These are phyloP conservation scores for Litsea cubeba DNA, from an alignment of 164 flowering plant species.

Conservation along the genomic window DNA sequence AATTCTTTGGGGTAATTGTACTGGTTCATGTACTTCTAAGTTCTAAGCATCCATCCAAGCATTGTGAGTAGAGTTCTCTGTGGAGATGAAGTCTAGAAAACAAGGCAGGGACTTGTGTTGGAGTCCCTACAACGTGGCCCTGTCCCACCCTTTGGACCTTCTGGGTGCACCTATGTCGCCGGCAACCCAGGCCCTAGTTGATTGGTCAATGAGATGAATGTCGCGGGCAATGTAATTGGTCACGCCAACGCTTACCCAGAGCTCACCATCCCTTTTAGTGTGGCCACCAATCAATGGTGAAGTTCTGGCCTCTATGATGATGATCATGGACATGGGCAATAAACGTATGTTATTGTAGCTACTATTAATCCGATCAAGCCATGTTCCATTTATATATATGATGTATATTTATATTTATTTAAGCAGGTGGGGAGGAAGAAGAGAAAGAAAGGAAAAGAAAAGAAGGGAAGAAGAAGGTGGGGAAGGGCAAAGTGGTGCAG, in stretches of 20 bases:
- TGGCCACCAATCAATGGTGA: neutral
- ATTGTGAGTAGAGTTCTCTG: neutral
- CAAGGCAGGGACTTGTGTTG: neutral
- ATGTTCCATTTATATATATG: no score
- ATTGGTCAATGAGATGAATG: neutral
- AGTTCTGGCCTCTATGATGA: no score
- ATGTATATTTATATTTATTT: no score
- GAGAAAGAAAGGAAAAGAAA: no score
- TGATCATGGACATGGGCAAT: no score
- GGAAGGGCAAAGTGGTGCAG: no score
- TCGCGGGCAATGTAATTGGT: neutral
- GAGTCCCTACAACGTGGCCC: neutral
- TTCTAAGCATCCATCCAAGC: neutral
- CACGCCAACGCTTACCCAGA: neutral
- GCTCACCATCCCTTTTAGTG: neutral
- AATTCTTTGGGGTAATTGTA: neutral
- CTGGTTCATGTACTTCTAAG: neutral
- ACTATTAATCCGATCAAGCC: no score
- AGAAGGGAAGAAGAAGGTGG: no score
- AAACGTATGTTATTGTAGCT: no score
- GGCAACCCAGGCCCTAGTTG: neutral
- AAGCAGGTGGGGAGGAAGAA: no score
- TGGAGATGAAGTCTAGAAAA: neutral
- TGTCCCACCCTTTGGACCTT: neutral
- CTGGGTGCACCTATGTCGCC: neutral